Conservation (phyloP, 257 asterid species). For the Solanum bulbocastanum region DNA sequence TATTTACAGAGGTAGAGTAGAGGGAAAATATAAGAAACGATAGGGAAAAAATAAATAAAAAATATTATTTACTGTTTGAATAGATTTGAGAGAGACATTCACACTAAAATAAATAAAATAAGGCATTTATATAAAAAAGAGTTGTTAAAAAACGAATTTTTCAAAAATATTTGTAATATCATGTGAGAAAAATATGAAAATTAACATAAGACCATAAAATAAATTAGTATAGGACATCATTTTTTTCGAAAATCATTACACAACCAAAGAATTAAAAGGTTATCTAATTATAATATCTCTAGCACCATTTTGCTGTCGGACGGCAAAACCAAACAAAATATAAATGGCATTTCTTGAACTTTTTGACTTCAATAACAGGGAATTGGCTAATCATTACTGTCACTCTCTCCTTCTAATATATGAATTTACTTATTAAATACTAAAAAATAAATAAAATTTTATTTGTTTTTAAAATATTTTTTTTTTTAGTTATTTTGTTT, state of each 20-base stretch:
- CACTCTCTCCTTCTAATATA: neutral
- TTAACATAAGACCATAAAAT: neutral
- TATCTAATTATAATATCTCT: neutral
- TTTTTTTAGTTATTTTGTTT: too few species aligned
- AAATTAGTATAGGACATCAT: neutral
- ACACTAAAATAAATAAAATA: neutral
- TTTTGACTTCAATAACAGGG: neutral
- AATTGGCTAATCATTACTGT: neutral
- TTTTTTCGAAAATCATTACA: neutral
- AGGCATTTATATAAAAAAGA: too few species aligned
- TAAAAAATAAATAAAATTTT: too few species aligned
- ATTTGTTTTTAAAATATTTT: too few species aligned
- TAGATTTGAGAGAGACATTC: neutral
- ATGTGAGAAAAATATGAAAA: neutral
- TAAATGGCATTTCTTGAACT: neutral
- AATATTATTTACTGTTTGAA: neutral
- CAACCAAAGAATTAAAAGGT: neutral
- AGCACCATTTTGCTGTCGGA: neutral
- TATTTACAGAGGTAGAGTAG: too few species aligned
- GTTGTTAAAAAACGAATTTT: neutral
- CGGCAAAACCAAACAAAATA: neutral
- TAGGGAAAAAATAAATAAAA: too few species aligned
- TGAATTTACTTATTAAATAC: too few species aligned
- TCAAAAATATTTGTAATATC: neutral
- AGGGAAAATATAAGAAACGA: too few species aligned